Conservation (phyloP, 768 basidiomycete species). For the Tulasnella sp. region DNA sequence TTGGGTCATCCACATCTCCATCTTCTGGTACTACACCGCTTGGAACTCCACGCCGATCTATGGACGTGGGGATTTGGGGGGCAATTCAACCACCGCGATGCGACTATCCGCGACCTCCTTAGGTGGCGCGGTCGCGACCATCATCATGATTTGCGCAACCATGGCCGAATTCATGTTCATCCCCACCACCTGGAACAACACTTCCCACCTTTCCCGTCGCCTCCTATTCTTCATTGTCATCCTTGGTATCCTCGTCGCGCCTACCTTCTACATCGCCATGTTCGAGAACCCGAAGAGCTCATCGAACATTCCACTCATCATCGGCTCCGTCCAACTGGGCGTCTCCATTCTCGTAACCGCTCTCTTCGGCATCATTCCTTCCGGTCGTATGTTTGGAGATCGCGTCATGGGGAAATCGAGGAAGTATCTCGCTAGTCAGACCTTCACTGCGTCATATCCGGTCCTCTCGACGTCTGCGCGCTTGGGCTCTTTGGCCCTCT, state of each 20-base stretch:
- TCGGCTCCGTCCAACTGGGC: slow-evolving; percentile 92
- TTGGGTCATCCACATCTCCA: slow-evolving; percentile 92
- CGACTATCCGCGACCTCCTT: slow-evolving; percentile 88
- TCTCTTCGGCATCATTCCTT: slow-evolving; percentile 84
- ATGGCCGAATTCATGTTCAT: slow-evolving; percentile 94
- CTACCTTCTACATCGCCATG: slow-evolving; percentile 89
- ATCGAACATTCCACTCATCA: slow-evolving; percentile 71
- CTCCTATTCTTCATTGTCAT: slow-evolving; percentile 82
- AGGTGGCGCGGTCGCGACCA: slow-evolving; percentile 84
- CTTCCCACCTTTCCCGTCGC: slow-evolving; percentile 87
- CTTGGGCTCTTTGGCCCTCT: slow-evolving; percentile 65
- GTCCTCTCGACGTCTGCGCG: slow-evolving; percentile 50
- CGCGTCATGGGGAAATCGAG: slow-evolving; percentile 88
- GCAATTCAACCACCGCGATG: slow-evolving; percentile 55
- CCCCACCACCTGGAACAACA: slow-evolving; percentile 97
- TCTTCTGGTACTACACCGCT: slow-evolving; percentile 95
- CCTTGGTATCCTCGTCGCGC: slow-evolving; percentile 80
- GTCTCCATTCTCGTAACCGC: slow-evolving; percentile 79
- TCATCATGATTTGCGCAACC: slow-evolving; percentile 94
- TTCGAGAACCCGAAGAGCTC: slow-evolving; percentile 50
- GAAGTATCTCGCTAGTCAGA: slow-evolving; percentile 96
- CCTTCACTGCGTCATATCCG: slow-evolving; percentile 95
- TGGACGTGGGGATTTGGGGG: slow-evolving; percentile 39
- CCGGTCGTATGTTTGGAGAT: slow-evolving; percentile 97
- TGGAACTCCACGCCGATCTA: slow-evolving; percentile 89